These are phyloP conservation scores for Haematococcus sp. DNA, from an alignment of 139 green algal genomes.

Conservation along the genomic window DNA sequence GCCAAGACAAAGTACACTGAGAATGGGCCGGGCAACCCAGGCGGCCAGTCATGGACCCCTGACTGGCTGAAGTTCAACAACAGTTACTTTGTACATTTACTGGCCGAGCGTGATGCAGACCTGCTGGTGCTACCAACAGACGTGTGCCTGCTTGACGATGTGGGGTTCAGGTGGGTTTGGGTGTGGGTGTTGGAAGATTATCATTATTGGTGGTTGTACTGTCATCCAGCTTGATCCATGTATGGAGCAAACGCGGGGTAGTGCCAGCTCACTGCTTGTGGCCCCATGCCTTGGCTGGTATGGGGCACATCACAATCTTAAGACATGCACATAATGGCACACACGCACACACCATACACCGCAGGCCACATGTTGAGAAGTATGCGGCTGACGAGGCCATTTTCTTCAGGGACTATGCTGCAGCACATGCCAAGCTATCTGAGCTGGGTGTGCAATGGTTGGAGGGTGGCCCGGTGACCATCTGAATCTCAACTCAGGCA, in stretches of 20 bases:
- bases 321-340: neutral
- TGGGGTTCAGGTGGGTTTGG: conserved; percentile 69
- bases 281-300: too few species aligned
- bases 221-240: too few species aligned
- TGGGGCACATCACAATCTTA: neutral
- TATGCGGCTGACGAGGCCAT: conserved; percentile 78
- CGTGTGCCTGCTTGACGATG: conserved; percentile 81
- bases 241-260: too few species aligned
- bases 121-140: conserved; percentile 90
- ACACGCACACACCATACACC: neutral
- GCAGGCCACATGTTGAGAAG: conserved; percentile 82
- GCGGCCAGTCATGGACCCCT: conserved; percentile 81
- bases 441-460: conserved; percentile 84
- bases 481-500: too few species aligned
- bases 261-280: too few species aligned
- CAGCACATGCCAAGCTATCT: conserved; percentile 77
- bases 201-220: too few species aligned
- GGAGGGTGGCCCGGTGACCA: conserved; percentile 27
- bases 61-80: conserved; percentile 95
- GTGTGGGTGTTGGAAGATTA: too few species aligned
- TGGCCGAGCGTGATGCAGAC: conserved; percentile 71
- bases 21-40: conserved; percentile 71
- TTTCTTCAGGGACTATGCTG: conserved; percentile 82
- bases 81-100: conserved; percentile 50
- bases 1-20: conserved; percentile 80